Conservation (phyloP, 768 basidiomycete species). For the Thelephora ganbajun region DNA sequence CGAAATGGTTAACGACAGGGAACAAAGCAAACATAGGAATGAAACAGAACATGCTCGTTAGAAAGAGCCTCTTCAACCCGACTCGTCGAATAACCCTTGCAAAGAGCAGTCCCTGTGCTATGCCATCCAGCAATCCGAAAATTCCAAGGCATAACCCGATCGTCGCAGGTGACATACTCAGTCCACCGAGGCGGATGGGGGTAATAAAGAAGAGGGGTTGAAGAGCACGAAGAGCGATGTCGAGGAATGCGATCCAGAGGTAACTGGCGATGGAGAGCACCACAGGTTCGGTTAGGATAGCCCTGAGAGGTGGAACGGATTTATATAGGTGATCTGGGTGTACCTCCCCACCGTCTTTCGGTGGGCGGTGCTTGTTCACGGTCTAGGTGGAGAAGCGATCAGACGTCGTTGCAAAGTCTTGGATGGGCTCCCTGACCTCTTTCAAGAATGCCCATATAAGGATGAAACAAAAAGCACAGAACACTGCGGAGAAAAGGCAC, state of each 20-base stretch:
- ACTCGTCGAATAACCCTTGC: conserved; percentile 15
- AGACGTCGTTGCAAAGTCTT: no score
- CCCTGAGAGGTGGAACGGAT: conserved; percentile 8
- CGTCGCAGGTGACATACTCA: conserved; percentile 20
- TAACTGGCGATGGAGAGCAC: conserved; percentile 24
- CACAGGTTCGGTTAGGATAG: conserved; percentile 17
- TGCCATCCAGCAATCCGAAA: conserved; percentile 19
- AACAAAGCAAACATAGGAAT: conserved; percentile 18
- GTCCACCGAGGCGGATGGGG: conserved; percentile 20
- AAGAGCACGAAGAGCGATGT: conserved; percentile 21
- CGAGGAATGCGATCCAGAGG: conserved; percentile 19
- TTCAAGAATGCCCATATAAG: conserved; percentile 9
- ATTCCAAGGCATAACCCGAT: conserved; percentile 24
- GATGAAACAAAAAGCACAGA: conserved; percentile 11
- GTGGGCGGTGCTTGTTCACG: neutral
- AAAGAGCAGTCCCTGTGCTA: conserved; percentile 21
- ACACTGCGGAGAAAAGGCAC: conserved; percentile 12
- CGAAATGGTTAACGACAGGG: conserved; percentile 17
- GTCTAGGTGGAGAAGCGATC: neutral
- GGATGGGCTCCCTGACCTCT: no score
- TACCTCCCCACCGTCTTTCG: conserved; percentile 7
- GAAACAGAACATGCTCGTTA: conserved; percentile 15
- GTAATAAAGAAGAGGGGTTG: conserved; percentile 27
- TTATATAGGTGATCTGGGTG: neutral
- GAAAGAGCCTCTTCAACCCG: conserved; percentile 20